Base-by-base conservation (phyloP, 805 yeast genomes). In the Suhomyces prunicola region DNA sequence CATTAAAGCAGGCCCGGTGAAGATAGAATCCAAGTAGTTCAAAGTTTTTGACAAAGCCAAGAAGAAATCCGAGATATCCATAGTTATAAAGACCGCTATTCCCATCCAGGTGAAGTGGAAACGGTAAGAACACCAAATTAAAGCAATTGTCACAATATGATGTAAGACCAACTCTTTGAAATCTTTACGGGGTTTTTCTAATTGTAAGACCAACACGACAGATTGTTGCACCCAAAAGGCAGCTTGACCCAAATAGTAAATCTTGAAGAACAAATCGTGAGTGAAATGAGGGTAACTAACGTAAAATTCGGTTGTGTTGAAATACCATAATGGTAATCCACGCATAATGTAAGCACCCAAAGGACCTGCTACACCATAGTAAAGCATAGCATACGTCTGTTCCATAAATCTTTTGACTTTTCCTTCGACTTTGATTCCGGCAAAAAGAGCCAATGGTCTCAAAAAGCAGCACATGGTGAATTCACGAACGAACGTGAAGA, bases 71-170 rank as follows among this genome's bases (percentile, higher is more conserved):
- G 96, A 88, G 39, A 91, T 80, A 71, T 94, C 99, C 99, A 94
- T 94, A 23, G 98, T 90, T 62, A 94, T 81, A 69, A 90, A 94
- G 50, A 94, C 82, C 15, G 87, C 88, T 35, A 94, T 69, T 5
- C 99, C 99, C 81, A 94, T 93, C 85, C 96, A 90, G 13, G 97
- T 90, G 77, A 91, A 94, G 71, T 94, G 97, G 79, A 94, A 94
- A 60, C 92, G 83, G 70, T 94, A 93, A 9, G 97, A 89, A 51
- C 82, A 77, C 83, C 87, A 86, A 62, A 94, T 91, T 60, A 94
- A 81, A 4, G 90, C 82, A 68, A 94, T 84, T 24, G 99, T 94
- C 57, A 94, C 85, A 57, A 94, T 81, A 69, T 94, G 99, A 71
- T 94, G 99, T 70, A 90, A 85, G 40, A 93, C 89, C 55, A 94